Evolutionary conservation across 768 basidiomycete genomes (phyloP).

Genomic region (Suillus discolor): DNA sequence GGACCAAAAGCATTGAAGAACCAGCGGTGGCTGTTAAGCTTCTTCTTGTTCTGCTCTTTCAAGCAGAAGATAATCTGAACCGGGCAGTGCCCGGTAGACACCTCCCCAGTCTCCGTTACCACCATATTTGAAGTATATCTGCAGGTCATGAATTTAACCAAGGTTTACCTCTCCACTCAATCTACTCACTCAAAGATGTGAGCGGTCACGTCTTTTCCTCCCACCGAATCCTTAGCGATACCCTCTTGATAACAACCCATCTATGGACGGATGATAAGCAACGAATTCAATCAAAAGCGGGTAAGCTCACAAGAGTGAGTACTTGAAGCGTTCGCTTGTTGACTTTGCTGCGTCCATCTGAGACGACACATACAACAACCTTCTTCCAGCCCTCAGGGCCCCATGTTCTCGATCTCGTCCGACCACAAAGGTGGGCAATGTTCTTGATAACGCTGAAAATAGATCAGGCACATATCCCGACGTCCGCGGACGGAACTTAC

Average conservation of each 20-base stretch:
- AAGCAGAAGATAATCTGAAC: conserved; percentile 90
- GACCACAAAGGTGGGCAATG: conserved; percentile 73
- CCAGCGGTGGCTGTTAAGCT: conserved; percentile 95
- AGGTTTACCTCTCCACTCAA: background rate
- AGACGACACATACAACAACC: conserved; percentile 85
- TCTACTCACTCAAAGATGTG: conserved; percentile 84
- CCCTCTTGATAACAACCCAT: conserved; percentile 92
- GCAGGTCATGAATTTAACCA: conserved; percentile 8
- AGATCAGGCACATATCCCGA: conserved; percentile 13
- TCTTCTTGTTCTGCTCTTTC: conserved; percentile 97
- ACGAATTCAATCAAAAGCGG: conserved; percentile 9
- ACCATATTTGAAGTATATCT: conserved; percentile 81
- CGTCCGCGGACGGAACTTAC: conserved; percentile 41
- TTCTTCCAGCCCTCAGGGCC: conserved; percentile 91
- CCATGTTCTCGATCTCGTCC: conserved; percentile 77
- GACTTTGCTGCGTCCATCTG: conserved; percentile 84
- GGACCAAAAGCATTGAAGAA: conserved; percentile 97
- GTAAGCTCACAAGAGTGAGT: conserved; percentile 63
- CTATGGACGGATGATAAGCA: conserved; percentile 34
- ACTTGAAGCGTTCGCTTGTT: conserved; percentile 92
- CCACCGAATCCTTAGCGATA: conserved; percentile 86
- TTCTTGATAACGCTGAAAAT: conserved; percentile 78
- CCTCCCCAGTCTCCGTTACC: conserved; percentile 79
- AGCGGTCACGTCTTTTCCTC: conserved; percentile 88
- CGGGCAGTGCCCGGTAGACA: conserved; percentile 72